Conservation (phyloP, 371 early-diverging fungal genomes). For the Apophysomyces variabilis region DNA sequence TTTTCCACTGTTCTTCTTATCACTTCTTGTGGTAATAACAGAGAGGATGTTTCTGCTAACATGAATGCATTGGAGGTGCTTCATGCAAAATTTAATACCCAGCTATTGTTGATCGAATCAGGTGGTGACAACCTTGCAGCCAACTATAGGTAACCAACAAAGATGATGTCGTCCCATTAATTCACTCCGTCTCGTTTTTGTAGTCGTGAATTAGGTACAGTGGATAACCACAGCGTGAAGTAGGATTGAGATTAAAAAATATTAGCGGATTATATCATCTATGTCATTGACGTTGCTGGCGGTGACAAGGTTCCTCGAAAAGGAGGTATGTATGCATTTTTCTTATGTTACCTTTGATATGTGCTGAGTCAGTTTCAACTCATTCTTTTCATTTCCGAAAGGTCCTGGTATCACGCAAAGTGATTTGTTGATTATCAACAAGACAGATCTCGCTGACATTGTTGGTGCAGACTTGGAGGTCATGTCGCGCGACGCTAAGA, state of each 20-base stretch:
- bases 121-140: constrained; percentile 96
- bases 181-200: constrained; percentile 11
- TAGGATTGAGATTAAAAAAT: neutral
- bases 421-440: constrained; percentile 92
- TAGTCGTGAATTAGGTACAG: constrained; percentile 55
- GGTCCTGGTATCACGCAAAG: constrained; percentile 95
- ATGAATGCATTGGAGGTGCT: constrained; percentile 88
- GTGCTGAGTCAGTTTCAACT: neutral
- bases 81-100: constrained; percentile 81
- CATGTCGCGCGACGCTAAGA: constrained; percentile 90
- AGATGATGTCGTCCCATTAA: neutral
- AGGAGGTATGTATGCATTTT: constrained; percentile 53
- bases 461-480: constrained; percentile 90
- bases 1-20: too few relatives aligned
- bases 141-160: constrained; percentile 70
- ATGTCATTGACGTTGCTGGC: constrained; percentile 96
- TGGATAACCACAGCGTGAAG: neutral
- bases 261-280: constrained; percentile 93
- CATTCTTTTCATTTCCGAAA: constrained; percentile 12
- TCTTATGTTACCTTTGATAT: neutral
- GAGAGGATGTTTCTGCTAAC: constrained; percentile 96
- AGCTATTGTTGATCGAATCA: constrained; percentile 87
- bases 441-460: constrained; percentile 89
- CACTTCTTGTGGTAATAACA: constrained; percentile 14
- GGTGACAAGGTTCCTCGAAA: constrained; percentile 93